Conservation (phyloP, 176 grass and related monocot genomes). For the Pontederia paniculata region DNA sequence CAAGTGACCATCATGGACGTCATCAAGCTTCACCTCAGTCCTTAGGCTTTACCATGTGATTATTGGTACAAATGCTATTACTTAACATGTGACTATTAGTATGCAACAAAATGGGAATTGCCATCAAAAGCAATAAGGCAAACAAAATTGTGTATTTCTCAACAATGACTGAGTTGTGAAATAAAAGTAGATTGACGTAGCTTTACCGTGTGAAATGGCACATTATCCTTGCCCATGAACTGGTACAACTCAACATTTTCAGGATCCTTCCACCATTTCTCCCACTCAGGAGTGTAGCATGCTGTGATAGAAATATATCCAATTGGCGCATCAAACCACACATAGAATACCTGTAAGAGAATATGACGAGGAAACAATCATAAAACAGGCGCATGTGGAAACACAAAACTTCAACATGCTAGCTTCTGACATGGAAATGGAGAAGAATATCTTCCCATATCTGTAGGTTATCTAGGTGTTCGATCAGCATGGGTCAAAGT, state of each 20-base stretch:
- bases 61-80: too few species aligned
- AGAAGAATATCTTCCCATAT: too few species aligned
- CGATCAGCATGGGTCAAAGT: too few species aligned
- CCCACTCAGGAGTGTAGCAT: constrained; percentile 91
- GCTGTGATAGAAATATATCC: constrained; percentile 95
- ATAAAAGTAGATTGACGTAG: constrained; percentile 6
- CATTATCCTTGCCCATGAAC: constrained; percentile 99
- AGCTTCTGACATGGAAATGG: too few species aligned
- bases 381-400: neutral
- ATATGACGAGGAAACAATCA: neutral
- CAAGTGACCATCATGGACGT: too few species aligned
- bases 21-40: too few species aligned
- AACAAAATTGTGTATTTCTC: too few species aligned
- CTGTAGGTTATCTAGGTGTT: too few species aligned
- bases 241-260: constrained; percentile 91
- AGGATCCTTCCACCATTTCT: constrained; percentile 99
- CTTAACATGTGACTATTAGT: too few species aligned
- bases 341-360: constrained; percentile 83
- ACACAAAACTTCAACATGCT: neutral
- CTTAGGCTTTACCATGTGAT: too few species aligned
- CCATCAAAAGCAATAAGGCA: too few species aligned
- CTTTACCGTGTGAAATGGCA: constrained; percentile 97
- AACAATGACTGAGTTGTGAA: neutral
- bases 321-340: constrained; percentile 99
- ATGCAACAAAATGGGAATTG: too few species aligned